phyloP scores from a whole-genome alignment of 78 protist genomes.

The Protostelium mycophagum region DNA sequence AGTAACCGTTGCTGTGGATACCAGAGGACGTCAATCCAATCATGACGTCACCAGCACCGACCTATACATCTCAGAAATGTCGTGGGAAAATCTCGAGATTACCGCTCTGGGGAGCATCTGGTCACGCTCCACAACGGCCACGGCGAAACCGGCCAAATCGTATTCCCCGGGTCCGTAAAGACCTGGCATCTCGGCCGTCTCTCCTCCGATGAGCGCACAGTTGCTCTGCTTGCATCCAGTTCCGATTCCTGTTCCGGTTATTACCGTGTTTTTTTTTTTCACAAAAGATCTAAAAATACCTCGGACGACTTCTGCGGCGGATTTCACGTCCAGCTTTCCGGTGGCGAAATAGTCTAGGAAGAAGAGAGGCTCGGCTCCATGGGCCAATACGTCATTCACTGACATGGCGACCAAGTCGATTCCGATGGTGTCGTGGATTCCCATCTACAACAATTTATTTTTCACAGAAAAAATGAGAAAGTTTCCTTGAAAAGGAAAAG shows the following conservation, averaged over 20 bases:
- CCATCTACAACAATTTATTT: no score
- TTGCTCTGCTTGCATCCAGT: conserved; percentile 59
- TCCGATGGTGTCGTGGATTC: conserved; percentile 62
- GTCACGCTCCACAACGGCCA: conserved; percentile 75
- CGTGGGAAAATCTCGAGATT: no score
- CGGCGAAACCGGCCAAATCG: conserved; percentile 88
- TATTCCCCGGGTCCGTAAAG: conserved; percentile 81
- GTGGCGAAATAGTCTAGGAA: conserved; percentile 90
- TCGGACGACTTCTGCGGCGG: conserved; percentile 62
- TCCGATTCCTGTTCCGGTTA: conserved; percentile 52
- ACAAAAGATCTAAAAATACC: neutral
- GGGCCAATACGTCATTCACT: conserved; percentile 82
- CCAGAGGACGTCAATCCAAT: conserved; percentile 77
- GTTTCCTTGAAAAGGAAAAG: no score
- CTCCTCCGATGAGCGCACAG: conserved; percentile 87
- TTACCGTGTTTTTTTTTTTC: neutral
- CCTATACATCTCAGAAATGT: no score
- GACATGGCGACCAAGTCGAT: conserved; percentile 89
- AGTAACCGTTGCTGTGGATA: conserved; percentile 81
- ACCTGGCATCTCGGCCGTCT: conserved; percentile 91
- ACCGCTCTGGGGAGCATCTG: conserved; percentile 46
- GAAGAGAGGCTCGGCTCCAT: conserved; percentile 89
- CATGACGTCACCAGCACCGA: conserved; percentile 49
- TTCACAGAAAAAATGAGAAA: no score
- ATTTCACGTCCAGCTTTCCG: conserved; percentile 65